Evolutionary conservation across 257 asterid species (phyloP), one percentile per base, ranked within the genome.

Genomic region (Solanum chiquidenum): DNA sequence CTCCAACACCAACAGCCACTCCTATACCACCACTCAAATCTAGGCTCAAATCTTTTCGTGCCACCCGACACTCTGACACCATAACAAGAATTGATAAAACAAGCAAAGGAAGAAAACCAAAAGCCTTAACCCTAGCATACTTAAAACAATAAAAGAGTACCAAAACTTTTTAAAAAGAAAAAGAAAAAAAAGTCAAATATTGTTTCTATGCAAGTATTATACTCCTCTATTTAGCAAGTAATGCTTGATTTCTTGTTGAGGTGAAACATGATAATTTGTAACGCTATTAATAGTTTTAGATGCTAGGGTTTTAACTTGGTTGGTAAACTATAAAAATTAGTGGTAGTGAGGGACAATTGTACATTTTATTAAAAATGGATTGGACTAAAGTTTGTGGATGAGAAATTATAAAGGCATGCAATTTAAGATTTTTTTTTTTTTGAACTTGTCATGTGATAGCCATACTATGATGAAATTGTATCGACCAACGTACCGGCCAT

Each of bases 31-130:
- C 83, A 7, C 91, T 89, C 64, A 90, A 31, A 44, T 86, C 87
- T 72, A 89, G 18, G 9, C 91, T 91, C 83, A 91, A 88, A 58
- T 88, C 90, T 68, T 89, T 85, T 21, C 92, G 72, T 72, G 88
- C 87, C 31, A 89, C 91, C 46, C 89, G 75, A 68, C 92, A 55
- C 35, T 89, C 87, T 2, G 88, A 62, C 29, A 80, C 58, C 35
- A 83, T 83, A 58, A 83, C 35, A 75, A 86, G 42, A 85, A 31
- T 85, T 64, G 87, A 42, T 21, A 80, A 58, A 77, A 84, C 86
- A 86, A 90, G 89, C 71, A 79, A 71, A 5, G 88, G 83, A 71
- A 89, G 72, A 5, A 89, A 34, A 12, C 79, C 71, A 4, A 88
- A 62, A 12, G 83, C 86, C 89, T 84, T 86, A 38, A 86, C 42